Percentiles rank a stretch among this genome's conserved stretches.
Evolutionary conservation across 2,329 filamentous ascomycete genomes (phyloP).

Genomic region (Calonectria fujianensis): DNA sequence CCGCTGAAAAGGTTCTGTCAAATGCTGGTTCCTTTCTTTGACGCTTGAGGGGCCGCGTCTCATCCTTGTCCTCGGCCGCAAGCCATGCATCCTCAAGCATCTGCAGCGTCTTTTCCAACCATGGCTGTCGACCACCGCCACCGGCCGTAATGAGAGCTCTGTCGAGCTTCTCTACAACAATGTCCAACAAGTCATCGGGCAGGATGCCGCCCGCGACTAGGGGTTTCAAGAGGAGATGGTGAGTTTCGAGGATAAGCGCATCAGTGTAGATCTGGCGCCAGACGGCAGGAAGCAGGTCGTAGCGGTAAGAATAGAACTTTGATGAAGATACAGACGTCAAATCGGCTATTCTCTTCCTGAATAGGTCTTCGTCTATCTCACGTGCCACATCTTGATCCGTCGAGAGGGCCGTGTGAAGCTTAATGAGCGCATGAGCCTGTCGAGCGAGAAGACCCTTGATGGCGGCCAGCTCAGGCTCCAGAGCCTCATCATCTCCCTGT

Average conservation of each 20-base stretch:
- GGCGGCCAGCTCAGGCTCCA: conserved; percentile 47
- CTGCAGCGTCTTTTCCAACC: conserved; percentile 71
- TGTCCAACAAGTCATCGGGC: conserved; percentile 63
- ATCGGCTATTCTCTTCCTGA: conserved; percentile 70
- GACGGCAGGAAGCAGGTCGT: conserved; percentile 77
- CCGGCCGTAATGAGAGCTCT: conserved; percentile 85
- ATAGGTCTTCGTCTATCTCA: conserved; percentile 50
- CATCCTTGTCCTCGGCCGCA: conserved; percentile 30
- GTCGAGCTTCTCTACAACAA: conserved; percentile 81
- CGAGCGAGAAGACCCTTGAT: conserved; percentile 54
- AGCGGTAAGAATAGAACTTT: conserved; percentile 82
- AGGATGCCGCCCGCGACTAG: conserved; percentile 29
- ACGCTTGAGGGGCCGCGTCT: conserved; percentile 51
- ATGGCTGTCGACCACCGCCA: conserved; percentile 69
- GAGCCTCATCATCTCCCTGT: conserved; percentile 4
- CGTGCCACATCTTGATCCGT: background rate
- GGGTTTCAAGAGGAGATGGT: conserved; percentile 57
- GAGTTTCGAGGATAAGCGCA: conserved; percentile 78
- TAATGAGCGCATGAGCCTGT: conserved; percentile 54
- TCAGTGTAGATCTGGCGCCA: conserved; percentile 86
- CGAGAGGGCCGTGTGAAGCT: conserved; percentile 47
- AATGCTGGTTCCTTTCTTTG: conserved; percentile 33
- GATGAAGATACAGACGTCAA: conserved; percentile 76
- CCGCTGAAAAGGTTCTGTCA: conserved; percentile 50
- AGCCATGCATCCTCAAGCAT: conserved; percentile 61